Percentiles rank a stretch among this genome's conserved stretches.
Evolutionary conservation across 1,284 basidiomycete species (phyloP).

Genomic region (Bondarzewia mesenterica): DNA sequence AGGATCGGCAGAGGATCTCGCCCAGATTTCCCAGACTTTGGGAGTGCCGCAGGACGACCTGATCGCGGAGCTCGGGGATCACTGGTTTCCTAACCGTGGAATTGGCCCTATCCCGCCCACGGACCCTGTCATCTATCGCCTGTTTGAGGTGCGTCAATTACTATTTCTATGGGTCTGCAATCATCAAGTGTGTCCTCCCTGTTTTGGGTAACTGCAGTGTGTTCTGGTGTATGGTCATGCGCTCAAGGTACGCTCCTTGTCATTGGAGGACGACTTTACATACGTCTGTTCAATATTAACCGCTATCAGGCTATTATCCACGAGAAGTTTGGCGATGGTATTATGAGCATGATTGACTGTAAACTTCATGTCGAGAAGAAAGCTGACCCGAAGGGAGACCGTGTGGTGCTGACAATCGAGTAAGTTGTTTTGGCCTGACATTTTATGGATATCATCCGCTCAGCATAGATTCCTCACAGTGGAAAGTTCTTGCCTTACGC

Average conservation of each 20-base stretch:
- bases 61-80: conserved; percentile 44
- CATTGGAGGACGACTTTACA: neutral
- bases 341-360: conserved; percentile 90
- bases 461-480: conserved; percentile 24
- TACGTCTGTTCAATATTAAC: neutral
- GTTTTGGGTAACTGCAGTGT: conserved; percentile 32
- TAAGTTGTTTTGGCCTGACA: conserved; percentile 31
- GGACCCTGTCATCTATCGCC: conserved; percentile 79
- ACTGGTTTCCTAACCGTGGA: conserved; percentile 71
- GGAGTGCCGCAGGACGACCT: conserved; percentile 34
- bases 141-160: conserved; percentile 61
- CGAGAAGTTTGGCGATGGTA: conserved; percentile 90
- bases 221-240: conserved; percentile 77
- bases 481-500: conserved; percentile 71
- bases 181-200: neutral
- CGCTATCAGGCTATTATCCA: conserved; percentile 74
- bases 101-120: conserved; percentile 61
- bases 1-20: conserved; percentile 51
- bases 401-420: conserved; percentile 79
- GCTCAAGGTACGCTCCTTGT: conserved; percentile 49
- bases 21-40: conserved; percentile 43
- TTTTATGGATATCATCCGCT: neutral
- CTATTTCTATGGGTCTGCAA: neutral
- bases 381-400: conserved; percentile 75
- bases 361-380: conserved; percentile 68